Conservation (phyloP, 2,329 filamentous ascomycete species). For the Sclerotinia nivalis region DNA sequence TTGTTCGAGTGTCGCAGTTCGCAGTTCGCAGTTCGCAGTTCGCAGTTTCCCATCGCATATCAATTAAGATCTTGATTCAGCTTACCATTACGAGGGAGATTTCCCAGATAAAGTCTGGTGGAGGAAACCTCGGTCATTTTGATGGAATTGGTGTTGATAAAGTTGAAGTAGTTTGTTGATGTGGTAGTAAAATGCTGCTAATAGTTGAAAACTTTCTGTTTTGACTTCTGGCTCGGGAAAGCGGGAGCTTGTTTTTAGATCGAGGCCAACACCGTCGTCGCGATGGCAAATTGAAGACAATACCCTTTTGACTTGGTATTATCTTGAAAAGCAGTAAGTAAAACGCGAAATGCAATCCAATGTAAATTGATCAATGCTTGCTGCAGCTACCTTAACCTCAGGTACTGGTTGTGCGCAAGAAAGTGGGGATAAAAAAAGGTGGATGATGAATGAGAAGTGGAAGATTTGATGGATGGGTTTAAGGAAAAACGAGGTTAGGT, state of each 20-base stretch:
- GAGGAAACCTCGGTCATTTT: constrained; percentile 82
- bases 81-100: constrained; percentile 94
- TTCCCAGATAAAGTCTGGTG: constrained; percentile 95
- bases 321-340: not conserved
- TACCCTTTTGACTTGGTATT: not conserved
- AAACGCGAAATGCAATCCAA: constrained; percentile 14
- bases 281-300: constrained; percentile 3
- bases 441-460: constrained; percentile 15
- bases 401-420: constrained; percentile 22
- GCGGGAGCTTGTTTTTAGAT: not conserved
- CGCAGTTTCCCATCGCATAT: not conserved
- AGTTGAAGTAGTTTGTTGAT: constrained; percentile 1
- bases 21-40: no score
- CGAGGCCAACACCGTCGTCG: constrained; percentile 4
- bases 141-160: constrained; percentile 25
- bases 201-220: constrained; percentile 7
- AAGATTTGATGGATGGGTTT: not conserved
- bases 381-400: constrained; percentile 23
- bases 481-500: not conserved
- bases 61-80: constrained; percentile 27
- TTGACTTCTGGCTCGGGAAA: not conserved
- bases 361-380: constrained; percentile 19
- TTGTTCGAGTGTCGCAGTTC: not conserved
- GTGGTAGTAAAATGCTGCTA: not conserved
- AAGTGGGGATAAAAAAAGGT: constrained; percentile 21